Conservation (phyloP, 129 eudicot genomes). For the Sambucus nigra region DNA sequence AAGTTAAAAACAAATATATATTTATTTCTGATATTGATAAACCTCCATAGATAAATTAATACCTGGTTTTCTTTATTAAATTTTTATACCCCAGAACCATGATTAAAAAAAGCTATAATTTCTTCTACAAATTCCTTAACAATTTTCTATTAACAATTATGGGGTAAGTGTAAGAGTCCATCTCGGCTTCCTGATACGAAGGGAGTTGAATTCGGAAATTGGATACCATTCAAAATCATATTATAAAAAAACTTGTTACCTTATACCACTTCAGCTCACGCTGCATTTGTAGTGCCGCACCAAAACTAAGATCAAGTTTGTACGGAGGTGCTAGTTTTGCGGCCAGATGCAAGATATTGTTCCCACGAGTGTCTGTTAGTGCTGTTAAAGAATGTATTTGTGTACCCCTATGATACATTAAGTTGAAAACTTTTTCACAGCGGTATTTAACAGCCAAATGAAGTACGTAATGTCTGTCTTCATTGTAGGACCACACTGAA, state of each 20-base stretch:
- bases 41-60: too few species aligned
- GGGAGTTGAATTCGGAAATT: too few species aligned
- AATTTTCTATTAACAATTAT: too few species aligned
- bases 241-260: conserved; percentile 20
- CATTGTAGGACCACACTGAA: conserved; percentile 31
- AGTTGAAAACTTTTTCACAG: conserved; percentile 32
- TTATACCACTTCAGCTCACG: conserved; percentile 40
- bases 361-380: conserved; percentile 20
- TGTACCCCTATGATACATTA: conserved; percentile 26
- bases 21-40: too few species aligned
- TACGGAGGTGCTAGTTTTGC: conserved; percentile 30
- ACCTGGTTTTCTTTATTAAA: too few species aligned
- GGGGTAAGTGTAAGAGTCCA: too few species aligned
- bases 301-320: conserved; percentile 33
- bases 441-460: conserved; percentile 33
- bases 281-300: conserved; percentile 46
- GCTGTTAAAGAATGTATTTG: conserved; percentile 22
- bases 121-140: too few species aligned
- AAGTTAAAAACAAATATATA: too few species aligned
- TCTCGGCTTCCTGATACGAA: too few species aligned
- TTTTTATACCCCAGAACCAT: too few species aligned
- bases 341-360: conserved; percentile 36
- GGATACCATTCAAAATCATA: too few species aligned
- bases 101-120: too few species aligned
- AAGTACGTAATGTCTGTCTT: conserved; percentile 21